Evolutionary conservation across 2,329 filamentous ascomycete genomes (phyloP), one percentile per base, ranked within the genome.

Genomic region (Pseudogymnoascus sp.): DNA sequence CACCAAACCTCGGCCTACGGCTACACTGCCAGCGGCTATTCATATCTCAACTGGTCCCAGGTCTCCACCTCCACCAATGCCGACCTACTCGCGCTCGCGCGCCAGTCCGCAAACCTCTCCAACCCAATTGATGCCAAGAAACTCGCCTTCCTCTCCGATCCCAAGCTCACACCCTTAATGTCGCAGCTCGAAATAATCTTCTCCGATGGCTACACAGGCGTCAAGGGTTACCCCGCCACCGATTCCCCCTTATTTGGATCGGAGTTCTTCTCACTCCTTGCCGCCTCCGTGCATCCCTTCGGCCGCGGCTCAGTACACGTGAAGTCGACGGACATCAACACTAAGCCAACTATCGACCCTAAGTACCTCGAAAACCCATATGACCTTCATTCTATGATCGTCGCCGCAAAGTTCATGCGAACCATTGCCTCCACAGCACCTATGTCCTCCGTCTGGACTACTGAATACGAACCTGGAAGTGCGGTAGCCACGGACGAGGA

Each of bases 251-350:
- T 70, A 9, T 69, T 67, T 37, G 64, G 65, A n/a, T 53, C 63
- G 3, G 65, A 63, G 1, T 68, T 67, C 59, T 68, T 37, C 40
- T 63, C 67, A 1, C 73, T 82, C 60, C 79, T 80, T 61, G 77
- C 79, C 0, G 81, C 81, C 64, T 79, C 85, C 26, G 81, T 82
- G 66, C 86, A 79, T 65, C 75, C 86, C 0, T 81, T 85, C 70
- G 82, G 80, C 3, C 79, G 82, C 0, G 85, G 85, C 0, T 78
- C 76, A 40, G 80, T 84, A 53, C 85, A 88, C 72, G 83, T 87
- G 66, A 72, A 72, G 10, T 74, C 75, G 1, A 62, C 75, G 0
- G 72, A 78, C 17, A 69, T 76, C 13, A 68, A 72, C 3, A 75
- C 75, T 3, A 66, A 72, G 10, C 78, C 80, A 0, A 72, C 77